A percentile compares a stretch with the other conserved stretches of the same genome.
These are phyloP conservation scores for Rosa chinensis DNA, from an alignment of 306 rosid genomes.

Conservation along the genomic window DNA sequence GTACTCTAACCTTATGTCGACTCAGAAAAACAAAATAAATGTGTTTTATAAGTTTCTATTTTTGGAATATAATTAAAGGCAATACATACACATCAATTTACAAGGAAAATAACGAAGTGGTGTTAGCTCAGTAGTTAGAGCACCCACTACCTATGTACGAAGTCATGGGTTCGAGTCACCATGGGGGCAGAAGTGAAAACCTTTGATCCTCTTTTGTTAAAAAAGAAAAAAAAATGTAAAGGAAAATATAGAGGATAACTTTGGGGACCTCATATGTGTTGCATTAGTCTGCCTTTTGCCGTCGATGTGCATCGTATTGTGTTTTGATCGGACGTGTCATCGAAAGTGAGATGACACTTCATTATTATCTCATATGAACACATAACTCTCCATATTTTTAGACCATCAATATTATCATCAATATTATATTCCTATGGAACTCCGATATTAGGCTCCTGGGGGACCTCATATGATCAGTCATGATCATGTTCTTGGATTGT, in stretches of 20 bases:
- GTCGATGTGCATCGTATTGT: conserved; percentile 26
- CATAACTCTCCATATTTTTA: neutral
- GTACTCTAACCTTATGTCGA: neutral
- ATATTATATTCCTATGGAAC: neutral
- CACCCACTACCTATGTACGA: too few species aligned
- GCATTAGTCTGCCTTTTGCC: conserved; percentile 17
- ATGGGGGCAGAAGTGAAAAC: too few species aligned
- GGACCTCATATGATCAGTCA: conserved; percentile 3
- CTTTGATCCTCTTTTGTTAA: too few species aligned
- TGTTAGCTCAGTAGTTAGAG: too few species aligned
- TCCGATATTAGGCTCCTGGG: neutral
- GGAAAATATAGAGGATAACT: conserved; percentile 30
- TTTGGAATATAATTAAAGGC: neutral
- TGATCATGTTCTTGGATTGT: neutral
- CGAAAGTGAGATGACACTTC: conserved; percentile 2
- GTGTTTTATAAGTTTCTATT: neutral
- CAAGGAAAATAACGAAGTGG: conserved; percentile 2
- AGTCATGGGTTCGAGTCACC: too few species aligned
- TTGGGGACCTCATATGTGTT: conserved; percentile 43
- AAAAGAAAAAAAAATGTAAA: too few species aligned
- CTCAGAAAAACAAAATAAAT: neutral
- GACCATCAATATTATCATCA: neutral
- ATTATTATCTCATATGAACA: neutral
- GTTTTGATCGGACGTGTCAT: conserved; percentile 4
- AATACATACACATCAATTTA: neutral